Evolutionary conservation across 2,329 filamentous ascomycete genomes (phyloP).

Genomic region (Magnaporthiopsis poae): DNA sequence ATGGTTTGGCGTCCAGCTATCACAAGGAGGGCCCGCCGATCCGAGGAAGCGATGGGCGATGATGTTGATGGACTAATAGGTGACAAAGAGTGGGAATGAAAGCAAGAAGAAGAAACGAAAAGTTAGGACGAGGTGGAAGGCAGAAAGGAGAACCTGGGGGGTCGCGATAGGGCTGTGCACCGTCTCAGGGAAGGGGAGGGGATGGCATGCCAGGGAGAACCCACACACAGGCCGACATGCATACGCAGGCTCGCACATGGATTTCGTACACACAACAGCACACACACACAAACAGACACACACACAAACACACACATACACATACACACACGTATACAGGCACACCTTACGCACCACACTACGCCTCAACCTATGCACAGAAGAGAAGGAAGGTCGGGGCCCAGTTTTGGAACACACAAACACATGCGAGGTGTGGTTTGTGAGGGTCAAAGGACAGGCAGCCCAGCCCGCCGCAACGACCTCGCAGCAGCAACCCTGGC

Average conservation of each 20-base stretch:
- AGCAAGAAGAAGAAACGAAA: slow-evolving; percentile 3
- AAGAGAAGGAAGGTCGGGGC: not conserved
- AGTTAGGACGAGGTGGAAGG: slow-evolving; percentile 5
- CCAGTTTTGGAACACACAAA: not conserved
- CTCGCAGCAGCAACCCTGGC: not conserved
- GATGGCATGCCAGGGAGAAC: not conserved
- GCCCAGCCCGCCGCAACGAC: not conserved
- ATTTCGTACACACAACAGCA: not conserved
- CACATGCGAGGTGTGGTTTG: not conserved
- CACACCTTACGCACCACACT: not conserved
- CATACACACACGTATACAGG: not conserved
- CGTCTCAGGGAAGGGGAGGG: slow-evolving; percentile 2
- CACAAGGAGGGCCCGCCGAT: slow-evolving; percentile 1
- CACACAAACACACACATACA: not conserved
- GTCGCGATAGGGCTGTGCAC: slow-evolving; percentile 3
- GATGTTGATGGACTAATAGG: not conserved
- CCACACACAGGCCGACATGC: slow-evolving; percentile 1
- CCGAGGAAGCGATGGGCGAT: not conserved
- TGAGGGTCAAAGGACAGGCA: not conserved
- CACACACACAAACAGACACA: not conserved
- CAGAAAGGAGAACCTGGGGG: slow-evolving; percentile 1
- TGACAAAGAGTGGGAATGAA: not conserved
- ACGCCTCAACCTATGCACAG: not conserved
- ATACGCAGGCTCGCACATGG: not conserved
- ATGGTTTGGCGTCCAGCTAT: not conserved